Evolutionary conservation across 2,329 filamentous ascomycete species (phyloP), one percentile per base, ranked within the genome.

Genomic region (Microdochium nivale): DNA sequence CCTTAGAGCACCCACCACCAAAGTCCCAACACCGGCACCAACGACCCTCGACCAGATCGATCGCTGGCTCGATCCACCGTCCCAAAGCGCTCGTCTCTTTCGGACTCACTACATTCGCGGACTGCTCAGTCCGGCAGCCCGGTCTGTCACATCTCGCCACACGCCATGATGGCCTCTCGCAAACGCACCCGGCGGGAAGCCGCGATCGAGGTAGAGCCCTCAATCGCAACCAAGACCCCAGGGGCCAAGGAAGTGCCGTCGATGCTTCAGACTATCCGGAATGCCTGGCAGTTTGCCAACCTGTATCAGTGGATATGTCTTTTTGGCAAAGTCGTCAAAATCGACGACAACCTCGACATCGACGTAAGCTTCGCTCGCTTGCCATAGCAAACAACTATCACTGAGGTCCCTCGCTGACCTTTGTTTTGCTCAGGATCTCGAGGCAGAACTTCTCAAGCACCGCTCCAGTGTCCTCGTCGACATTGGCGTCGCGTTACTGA

Each of bases 221-320:
- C 48, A 2, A 54, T 58, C 33, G 40, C 48, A 2, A 54, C 59
- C 33, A 50, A 52, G 8, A 53, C 60, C 8, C 60, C 64, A 23
- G 21, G 7, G 9, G 40, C 23, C 13, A 44, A 44, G 21, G 40
- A 44, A 23, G 64, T 68, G 53, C 58, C 60, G 1, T 65, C 71
- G 3, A 60, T 83, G 51, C 74, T 95, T 25, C 73, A 82, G 53
- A 83, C 78, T 58, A 79, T 97, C 59, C 83, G 92, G 56, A 94
- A 88, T 65, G 90, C 88, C 78, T 97, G 92, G 91, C 88, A 96
- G 68, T 96, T 97, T 70, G 89, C 92, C 55, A 92, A 90, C 63
- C 74, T 97, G 8, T 90, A 87, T 71, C 92, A 99, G 70, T 99
- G 90, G 79, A 88, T 97, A 55, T 88, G 86, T 66, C 81, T 92